Percentiles rank a stretch among this genome's conserved stretches.
Evolutionary conservation across 768 basidiomycete species (phyloP).

Genomic region (Lactarius hengduanensis): DNA sequence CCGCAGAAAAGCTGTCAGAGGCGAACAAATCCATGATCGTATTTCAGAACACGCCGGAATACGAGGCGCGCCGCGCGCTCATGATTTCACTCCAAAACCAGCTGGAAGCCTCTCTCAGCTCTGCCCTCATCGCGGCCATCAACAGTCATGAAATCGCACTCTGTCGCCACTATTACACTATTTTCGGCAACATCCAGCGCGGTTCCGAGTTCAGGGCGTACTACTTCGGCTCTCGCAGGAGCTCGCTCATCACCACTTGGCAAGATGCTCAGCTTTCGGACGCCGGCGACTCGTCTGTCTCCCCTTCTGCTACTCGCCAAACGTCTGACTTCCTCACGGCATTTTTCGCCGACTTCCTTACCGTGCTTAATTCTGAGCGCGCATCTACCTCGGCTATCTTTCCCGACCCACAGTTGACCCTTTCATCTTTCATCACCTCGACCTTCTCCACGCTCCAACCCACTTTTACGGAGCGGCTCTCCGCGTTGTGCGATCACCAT

Average conservation of each 20-base stretch:
- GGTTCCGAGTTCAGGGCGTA: constrained; percentile 92
- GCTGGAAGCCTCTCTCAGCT: constrained; percentile 87
- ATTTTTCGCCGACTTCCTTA: constrained; percentile 71
- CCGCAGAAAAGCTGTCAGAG: constrained; percentile 88
- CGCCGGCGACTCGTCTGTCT: constrained; percentile 39
- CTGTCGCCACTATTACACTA: constrained; percentile 77
- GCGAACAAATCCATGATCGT: constrained; percentile 87
- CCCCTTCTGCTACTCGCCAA: constrained; percentile 31
- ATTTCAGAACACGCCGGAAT: constrained; percentile 90
- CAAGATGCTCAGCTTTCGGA: constrained; percentile 54
- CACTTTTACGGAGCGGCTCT: constrained; percentile 75
- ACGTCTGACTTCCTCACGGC: constrained; percentile 68
- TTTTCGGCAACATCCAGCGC: constrained; percentile 89
- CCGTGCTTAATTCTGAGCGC: constrained; percentile 68
- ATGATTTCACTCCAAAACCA: constrained; percentile 95
- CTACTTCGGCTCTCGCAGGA: constrained; percentile 84
- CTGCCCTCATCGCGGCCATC: constrained; percentile 87
- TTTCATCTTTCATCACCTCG: constrained; percentile 81
- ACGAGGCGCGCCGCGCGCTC: constrained; percentile 78
- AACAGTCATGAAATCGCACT: constrained; percentile 69
- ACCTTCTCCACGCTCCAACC: constrained; percentile 79
- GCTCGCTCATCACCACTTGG: constrained; percentile 68
- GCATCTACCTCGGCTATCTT: constrained; percentile 80
- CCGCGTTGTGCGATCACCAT: constrained; percentile 62
- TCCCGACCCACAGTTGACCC: constrained; percentile 73